Evolutionary conservation across 352 stramenopile genomes (phyloP).

Genomic region (Pythium monospermum): DNA sequence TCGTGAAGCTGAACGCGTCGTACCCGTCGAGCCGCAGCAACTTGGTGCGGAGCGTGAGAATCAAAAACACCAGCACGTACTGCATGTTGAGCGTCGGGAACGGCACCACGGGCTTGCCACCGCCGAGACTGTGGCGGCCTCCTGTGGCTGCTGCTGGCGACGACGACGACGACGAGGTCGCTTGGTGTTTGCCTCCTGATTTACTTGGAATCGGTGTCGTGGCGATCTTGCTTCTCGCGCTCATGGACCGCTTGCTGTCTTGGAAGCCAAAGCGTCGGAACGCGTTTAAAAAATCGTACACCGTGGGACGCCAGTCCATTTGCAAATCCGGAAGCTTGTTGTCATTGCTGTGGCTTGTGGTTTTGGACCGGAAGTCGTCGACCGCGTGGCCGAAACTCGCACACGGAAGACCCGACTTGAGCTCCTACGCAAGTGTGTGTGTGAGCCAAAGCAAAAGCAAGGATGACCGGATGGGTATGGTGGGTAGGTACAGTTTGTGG

Average conservation of each 20-base stretch:
- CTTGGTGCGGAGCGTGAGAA: constrained; percentile 67
- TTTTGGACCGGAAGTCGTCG: constrained; percentile 38
- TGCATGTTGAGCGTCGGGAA: constrained; percentile 83
- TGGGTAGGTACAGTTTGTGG: background rate
- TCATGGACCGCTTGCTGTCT: constrained; percentile 83
- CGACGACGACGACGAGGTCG: no score
- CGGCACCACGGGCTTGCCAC: constrained; percentile 22
- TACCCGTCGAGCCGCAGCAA: constrained; percentile 59
- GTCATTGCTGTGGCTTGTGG: no score
- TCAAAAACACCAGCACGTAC: constrained; percentile 67
- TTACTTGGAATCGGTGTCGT: constrained; percentile 17
- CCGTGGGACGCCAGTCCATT: constrained; percentile 66
- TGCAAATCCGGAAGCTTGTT: constrained; percentile 26
- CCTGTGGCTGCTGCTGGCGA: no score
- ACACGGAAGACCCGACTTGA: constrained; percentile 45
- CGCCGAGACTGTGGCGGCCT: constrained; percentile 13
- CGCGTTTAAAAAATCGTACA: constrained; percentile 72
- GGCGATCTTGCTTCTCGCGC: constrained; percentile 67
- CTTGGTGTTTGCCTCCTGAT: background rate
- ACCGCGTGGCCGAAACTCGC: constrained; percentile 46
- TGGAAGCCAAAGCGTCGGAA: constrained; percentile 79
- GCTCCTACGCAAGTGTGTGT: constrained; percentile 19
- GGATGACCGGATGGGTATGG: background rate
- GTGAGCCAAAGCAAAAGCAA: background rate
- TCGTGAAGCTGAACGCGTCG: constrained; percentile 79